These are phyloP conservation scores for Anthracocystis panici-leucophaei DNA, from an alignment of 1,284 basidiomycete genomes.

Conservation along the genomic window DNA sequence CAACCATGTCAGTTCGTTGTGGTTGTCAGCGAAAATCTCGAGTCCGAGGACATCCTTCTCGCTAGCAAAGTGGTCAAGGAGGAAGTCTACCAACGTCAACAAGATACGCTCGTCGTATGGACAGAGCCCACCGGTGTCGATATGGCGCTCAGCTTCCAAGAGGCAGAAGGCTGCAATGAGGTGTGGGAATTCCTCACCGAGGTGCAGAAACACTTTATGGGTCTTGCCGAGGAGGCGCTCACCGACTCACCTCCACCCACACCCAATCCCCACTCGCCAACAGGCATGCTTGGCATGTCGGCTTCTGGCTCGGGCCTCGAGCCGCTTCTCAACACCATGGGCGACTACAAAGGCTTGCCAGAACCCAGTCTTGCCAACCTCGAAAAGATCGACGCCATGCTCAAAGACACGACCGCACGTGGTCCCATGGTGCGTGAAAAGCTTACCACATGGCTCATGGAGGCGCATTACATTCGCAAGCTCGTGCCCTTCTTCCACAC, in stretches of 20 bases:
- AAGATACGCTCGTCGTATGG: conserved; percentile 97
- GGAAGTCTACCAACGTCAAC: conserved; percentile 69
- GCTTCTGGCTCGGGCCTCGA: conserved; percentile 44
- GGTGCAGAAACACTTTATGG: conserved; percentile 83
- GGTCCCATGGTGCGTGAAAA: conserved; percentile 77
- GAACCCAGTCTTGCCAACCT: conserved; percentile 69
- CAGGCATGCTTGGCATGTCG: conserved; percentile 49
- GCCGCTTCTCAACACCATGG: conserved; percentile 45
- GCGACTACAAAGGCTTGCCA: conserved; percentile 63
- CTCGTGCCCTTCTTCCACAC: conserved; percentile 85
- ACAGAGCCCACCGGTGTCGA: conserved; percentile 94
- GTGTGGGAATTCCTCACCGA: conserved; percentile 97
- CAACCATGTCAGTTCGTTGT: conserved; percentile 59
- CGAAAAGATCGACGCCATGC: conserved; percentile 64
- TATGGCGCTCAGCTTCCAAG: conserved; percentile 96
- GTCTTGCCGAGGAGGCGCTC: conserved; percentile 46
- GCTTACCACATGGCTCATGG: conserved; percentile 76
- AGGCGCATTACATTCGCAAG: conserved; percentile 86
- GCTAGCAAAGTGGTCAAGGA: conserved; percentile 65
- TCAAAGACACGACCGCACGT: conserved; percentile 64
- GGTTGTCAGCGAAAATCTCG: conserved; percentile 63
- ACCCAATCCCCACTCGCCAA: conserved; percentile 46
- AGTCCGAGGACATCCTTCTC: conserved; percentile 65
- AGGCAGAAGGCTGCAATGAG: conserved; percentile 92
- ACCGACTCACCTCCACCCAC: conserved; percentile 55